Conservation (phyloP, 1,284 basidiomycete genomes). For the Pseudozyma sp. region DNA sequence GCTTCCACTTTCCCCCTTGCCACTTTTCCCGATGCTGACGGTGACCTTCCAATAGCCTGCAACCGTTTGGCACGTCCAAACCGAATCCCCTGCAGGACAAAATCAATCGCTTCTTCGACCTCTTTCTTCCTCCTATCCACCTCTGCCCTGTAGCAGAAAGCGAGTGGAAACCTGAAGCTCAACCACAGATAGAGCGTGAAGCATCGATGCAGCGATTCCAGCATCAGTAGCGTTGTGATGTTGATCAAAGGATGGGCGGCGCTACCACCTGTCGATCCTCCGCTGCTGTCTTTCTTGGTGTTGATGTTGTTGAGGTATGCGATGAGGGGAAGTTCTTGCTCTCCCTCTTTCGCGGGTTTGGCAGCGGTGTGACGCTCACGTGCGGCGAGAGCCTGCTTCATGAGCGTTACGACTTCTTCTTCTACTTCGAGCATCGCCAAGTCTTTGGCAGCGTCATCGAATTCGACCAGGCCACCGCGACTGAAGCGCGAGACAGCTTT, state of each 20-base stretch:
- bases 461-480: slow-evolving; percentile 67
- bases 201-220: slow-evolving; percentile 86
- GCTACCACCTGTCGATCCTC: slow-evolving; percentile 14
- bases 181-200: slow-evolving; percentile 90
- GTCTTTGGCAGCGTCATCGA: slow-evolving; percentile 68
- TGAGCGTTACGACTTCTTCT: slow-evolving; percentile 22
- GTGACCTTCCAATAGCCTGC: slow-evolving; percentile 39
- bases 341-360: background rate
- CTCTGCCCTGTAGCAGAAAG: slow-evolving; percentile 76
- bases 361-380: background rate
- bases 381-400: slow-evolving; percentile 25
- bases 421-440: slow-evolving; percentile 71
- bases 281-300: background rate
- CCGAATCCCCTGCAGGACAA: slow-evolving; percentile 65
- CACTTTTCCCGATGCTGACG: background rate
- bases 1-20: background rate
- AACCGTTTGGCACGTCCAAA: slow-evolving; percentile 59
- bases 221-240: slow-evolving; percentile 70
- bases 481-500: slow-evolving; percentile 70
- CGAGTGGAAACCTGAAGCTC: slow-evolving; percentile 79
- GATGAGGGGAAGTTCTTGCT: slow-evolving; percentile 24
- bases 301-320: slow-evolving; percentile 22
- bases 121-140: slow-evolving; percentile 76
- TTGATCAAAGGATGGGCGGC: slow-evolving; percentile 42
- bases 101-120: slow-evolving; percentile 78